Percentiles rank a stretch among this genome's conserved stretches.
Evolutionary conservation across 768 basidiomycete species (phyloP).

Genomic region (Lentinula guzmanii): DNA sequence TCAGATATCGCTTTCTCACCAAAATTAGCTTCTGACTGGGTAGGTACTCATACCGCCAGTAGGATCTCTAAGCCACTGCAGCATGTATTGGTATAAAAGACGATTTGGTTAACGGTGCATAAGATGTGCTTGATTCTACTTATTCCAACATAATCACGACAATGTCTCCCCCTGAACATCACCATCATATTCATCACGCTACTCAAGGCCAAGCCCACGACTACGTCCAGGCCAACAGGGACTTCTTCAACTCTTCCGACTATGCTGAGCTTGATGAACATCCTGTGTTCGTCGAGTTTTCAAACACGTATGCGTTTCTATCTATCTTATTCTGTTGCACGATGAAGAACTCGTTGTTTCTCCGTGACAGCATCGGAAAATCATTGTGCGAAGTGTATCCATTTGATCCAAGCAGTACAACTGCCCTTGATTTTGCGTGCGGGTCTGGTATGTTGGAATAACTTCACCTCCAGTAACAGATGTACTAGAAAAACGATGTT

Average conservation of each 20-base stretch:
- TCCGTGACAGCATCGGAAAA: conserved; percentile 21
- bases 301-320: conserved; percentile 5
- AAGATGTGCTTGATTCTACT: no score
- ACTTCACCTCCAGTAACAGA: no score
- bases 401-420: conserved; percentile 52
- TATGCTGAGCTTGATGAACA: conserved; percentile 12
- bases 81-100: no score
- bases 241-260: conserved; percentile 10
- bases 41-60: no score
- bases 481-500: no score
- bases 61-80: no score
- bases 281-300: conserved; percentile 10
- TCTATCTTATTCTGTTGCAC: neutral
- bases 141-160: no score
- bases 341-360: neutral
- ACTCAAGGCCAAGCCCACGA: conserved; percentile 12
- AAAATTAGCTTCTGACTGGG: no score
- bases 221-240: conserved; percentile 21
- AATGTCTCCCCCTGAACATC: neutral
- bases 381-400: conserved; percentile 33
- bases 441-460: conserved; percentile 44
- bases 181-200: neutral
- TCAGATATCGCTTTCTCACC: no score
- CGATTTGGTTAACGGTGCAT: no score
- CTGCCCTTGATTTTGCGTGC: conserved; percentile 70